Conservation (phyloP, 202 grass and related monocot species). For the Alloteropsis angusta region DNA sequence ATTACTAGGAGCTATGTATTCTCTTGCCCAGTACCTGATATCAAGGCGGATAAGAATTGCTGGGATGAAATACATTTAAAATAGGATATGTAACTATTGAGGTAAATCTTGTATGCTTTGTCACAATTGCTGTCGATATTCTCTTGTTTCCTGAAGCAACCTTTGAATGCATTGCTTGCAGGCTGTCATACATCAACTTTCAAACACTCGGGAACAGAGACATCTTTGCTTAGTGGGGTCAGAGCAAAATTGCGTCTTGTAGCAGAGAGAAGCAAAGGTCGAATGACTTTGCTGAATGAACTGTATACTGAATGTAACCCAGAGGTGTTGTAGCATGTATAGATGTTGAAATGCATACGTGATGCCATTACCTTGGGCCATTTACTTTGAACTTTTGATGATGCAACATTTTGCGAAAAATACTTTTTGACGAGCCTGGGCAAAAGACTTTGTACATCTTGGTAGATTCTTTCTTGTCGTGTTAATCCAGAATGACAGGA, state of each 20-base stretch:
- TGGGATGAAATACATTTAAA: slow-evolving; percentile 95
- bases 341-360: slow-evolving; percentile 13
- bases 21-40: slow-evolving; percentile 76
- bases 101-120: slow-evolving; percentile 26
- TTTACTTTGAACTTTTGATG: slow-evolving; percentile 1
- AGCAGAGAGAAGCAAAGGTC: neutral
- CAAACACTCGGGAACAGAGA: neutral
- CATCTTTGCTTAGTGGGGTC: neutral
- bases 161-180: slow-evolving; percentile 23
- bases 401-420: neutral
- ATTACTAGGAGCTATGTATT: slow-evolving; percentile 87
- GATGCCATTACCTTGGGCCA: slow-evolving; percentile 15
- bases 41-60: slow-evolving; percentile 88
- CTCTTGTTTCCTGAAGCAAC: neutral
- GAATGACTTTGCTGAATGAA: slow-evolving; percentile 4
- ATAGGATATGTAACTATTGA: slow-evolving; percentile 41
- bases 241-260: neutral
- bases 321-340: slow-evolving; percentile 30
- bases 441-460: neutral
- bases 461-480: neutral
- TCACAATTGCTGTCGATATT: neutral
- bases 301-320: slow-evolving; percentile 16
- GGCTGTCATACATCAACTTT: slow-evolving; percentile 20
- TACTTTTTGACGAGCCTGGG: neutral
- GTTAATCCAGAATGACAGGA: neutral